Conservation (phyloP, 257 asterid genomes). For the Fraxinus quadrangulata region DNA sequence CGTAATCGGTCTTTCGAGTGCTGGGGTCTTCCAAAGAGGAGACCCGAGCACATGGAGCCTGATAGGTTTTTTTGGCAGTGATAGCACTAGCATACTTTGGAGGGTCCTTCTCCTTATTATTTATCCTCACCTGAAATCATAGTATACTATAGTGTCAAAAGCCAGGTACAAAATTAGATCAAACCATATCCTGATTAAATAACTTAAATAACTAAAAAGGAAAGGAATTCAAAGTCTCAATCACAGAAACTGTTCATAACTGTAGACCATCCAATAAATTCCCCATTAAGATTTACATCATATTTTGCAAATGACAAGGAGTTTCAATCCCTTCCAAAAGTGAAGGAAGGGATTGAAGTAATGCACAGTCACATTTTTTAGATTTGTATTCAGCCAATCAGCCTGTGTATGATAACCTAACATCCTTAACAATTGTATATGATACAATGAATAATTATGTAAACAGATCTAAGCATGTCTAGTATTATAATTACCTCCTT, state of each 20-base stretch:
- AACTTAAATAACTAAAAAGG: background rate
- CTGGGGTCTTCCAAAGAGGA: conserved; percentile 71
- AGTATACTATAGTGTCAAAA: conserved; percentile 5
- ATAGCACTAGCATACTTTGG: conserved; percentile 29
- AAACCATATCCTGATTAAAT: background rate
- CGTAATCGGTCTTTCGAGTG: conserved; percentile 49
- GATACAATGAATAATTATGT: background rate
- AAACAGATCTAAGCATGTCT: background rate
- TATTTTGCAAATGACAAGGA: conserved; percentile 1
- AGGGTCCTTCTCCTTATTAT: conserved; percentile 41
- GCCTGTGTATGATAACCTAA: conserved; percentile 1
- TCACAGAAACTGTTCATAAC: background rate
- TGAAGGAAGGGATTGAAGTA: background rate
- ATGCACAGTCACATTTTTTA: background rate
- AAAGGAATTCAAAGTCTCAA: background rate
- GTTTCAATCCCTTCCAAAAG: background rate
- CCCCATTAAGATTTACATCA: background rate
- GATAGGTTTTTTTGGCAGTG: conserved; percentile 46
- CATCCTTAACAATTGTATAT: conserved; percentile 5
- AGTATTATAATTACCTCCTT: background rate
- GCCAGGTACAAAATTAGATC: background rate
- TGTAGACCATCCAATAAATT: background rate
- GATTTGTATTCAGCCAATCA: conserved; percentile 13
- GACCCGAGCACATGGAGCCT: conserved; percentile 65
- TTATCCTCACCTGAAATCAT: conserved; percentile 42